phyloP scores from a whole-genome alignment of 2,329 filamentous ascomycete genomes.

The Amauroascus niger region DNA sequence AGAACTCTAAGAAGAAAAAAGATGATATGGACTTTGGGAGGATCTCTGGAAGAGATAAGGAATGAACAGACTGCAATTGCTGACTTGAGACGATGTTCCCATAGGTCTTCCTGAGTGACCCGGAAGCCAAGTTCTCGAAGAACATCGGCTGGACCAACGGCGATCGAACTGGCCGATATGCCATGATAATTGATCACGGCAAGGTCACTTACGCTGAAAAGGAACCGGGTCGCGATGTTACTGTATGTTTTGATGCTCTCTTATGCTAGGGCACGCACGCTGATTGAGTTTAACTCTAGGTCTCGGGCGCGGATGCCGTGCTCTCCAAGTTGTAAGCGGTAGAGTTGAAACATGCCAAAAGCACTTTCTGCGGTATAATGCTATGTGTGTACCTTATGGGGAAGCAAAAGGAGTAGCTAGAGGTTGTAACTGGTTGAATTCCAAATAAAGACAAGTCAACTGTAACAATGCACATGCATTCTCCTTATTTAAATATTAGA shows the following conservation, averaged over 20 bases:
- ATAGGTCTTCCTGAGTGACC: slow-evolving; percentile 67
- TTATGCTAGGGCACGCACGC: background rate
- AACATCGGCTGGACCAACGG: slow-evolving; percentile 66
- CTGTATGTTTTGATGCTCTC: slow-evolving; percentile 17
- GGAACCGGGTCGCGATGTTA: slow-evolving; percentile 42
- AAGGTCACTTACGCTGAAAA: slow-evolving; percentile 72
- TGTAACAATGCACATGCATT: background rate
- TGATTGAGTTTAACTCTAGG: slow-evolving; percentile 23
- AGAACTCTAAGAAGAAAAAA: no score
- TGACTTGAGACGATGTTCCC: background rate
- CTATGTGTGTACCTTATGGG: background rate
- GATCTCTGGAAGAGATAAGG: background rate
- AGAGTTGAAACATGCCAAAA: background rate
- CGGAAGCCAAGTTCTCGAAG: slow-evolving; percentile 63
- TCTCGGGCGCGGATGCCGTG: slow-evolving; percentile 33
- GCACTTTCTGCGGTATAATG: background rate
- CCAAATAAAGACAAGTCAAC: background rate
- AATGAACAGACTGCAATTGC: background rate
- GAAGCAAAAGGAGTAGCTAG: background rate
- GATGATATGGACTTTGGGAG: background rate
- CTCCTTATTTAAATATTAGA: background rate
- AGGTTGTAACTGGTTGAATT: background rate
- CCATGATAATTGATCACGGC: slow-evolving; percentile 71
- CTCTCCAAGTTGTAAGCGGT: slow-evolving; percentile 20
- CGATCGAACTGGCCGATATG: slow-evolving; percentile 68